Evolutionary conservation across 2,329 filamentous ascomycete species (phyloP), one percentile per base, ranked within the genome.

Genomic region (Colletotrichum acutatum): DNA sequence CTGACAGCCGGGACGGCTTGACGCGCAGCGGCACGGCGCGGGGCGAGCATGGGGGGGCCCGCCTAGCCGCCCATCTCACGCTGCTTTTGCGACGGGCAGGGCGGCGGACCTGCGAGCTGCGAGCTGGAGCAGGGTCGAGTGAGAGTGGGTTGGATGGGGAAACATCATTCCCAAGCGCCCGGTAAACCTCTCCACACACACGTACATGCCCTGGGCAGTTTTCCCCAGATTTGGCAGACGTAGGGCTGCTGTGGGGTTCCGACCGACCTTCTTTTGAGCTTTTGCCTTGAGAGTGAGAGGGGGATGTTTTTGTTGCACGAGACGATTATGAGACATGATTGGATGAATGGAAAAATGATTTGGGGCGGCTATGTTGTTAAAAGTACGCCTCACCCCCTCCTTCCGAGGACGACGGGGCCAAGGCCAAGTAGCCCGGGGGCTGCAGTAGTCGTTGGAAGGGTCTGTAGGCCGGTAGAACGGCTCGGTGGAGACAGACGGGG

Each of bases 251-350:
- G 42, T 68, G 62, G 62, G 62, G 62, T 68, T 72, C 52, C n/a
- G 42, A 19, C 26, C 58, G 30, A 12, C 22, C 53, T 61, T 24
- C 28, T 62, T 26, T 26, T 28, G 22, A 65, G 9, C 49, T 58
- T 59, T 49, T 8, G 14, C 32, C 52, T 24, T 32, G 72, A 73
- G 37, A 42, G 37, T 19, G 37, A 37, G 14, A 5, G 34, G 37
- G 37, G 80, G 80, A 78, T 80, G 79, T 64, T 76, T 82, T 76
- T 82, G 80, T 85, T 85, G 84, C 81, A 86, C 81, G 83, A 84
- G 56, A 79, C 54, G 24, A 76, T 83, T 82, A 87, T 82, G 86
- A 85, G 77, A 84, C 83, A 86, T 89, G 87, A 90, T 89, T 90
- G 88, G 87, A 83, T 77, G 78, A 79, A 72, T 67, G 66, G 77